phyloP scores from a whole-genome alignment of 208 protist species.

The Leptomonas pyrrhocoris region DNA sequence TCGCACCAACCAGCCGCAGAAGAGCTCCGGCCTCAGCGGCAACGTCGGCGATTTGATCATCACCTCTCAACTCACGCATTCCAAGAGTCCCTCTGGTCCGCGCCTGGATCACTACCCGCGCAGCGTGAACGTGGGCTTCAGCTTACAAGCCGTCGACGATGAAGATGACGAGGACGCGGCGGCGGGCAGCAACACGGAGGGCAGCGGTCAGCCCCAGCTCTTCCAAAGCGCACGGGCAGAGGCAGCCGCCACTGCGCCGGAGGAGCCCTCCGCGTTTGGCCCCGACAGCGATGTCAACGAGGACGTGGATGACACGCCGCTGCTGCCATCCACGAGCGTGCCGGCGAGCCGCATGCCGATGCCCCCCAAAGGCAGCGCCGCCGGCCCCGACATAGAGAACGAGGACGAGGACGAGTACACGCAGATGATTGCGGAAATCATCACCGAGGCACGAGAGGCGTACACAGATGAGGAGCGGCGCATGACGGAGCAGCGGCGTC shows the following conservation, averaged over 20 bases:
- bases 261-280: slow-evolving; percentile 11
- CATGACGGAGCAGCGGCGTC: slow-evolving; percentile 35
- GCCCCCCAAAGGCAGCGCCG: not conserved
- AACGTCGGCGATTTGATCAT: not conserved
- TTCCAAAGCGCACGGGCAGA: not conserved
- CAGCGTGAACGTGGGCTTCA: slow-evolving; percentile 32
- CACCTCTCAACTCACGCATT: slow-evolving; percentile 23
- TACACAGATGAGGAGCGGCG: slow-evolving; percentile 37
- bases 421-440: slow-evolving; percentile 42
- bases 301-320: not conserved
- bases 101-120: slow-evolving; percentile 37
- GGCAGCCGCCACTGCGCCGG: not conserved
- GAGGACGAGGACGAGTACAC: slow-evolving; percentile 43
- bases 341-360: slow-evolving; percentile 5
- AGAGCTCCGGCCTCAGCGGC: slow-evolving; percentile 1
- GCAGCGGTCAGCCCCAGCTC: not conserved
- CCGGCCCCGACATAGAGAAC: slow-evolving; percentile 18
- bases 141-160: slow-evolving; percentile 31
- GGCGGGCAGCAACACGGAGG: slow-evolving; percentile 4
- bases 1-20: not conserved
- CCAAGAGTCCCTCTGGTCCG: slow-evolving; percentile 41
- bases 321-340: slow-evolving; percentile 6
- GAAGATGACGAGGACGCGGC: slow-evolving; percentile 25
- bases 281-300: not conserved
- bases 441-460: slow-evolving; percentile 37